Evolutionary conservation across 306 rosid species (phyloP).

Genomic region (Hippophae rhamnoides): DNA sequence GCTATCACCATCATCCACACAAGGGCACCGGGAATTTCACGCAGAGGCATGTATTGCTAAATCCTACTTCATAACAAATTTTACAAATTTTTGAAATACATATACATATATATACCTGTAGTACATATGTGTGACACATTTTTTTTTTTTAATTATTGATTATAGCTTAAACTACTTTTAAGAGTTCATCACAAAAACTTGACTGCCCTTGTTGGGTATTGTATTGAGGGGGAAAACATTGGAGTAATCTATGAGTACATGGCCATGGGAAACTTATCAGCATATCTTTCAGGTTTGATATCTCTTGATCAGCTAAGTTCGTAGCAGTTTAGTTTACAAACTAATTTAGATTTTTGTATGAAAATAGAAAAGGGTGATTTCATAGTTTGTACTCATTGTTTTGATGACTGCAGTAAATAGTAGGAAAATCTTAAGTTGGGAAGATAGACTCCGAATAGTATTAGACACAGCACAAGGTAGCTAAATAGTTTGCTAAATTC

Average conservation of each 20-base stretch:
- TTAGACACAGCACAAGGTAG: slow-evolving; percentile 42
- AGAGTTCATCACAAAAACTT: slow-evolving; percentile 32
- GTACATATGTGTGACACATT: background rate
- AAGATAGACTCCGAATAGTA: slow-evolving; percentile 36
- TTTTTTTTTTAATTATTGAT: background rate
- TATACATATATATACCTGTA: background rate
- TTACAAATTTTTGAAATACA: background rate
- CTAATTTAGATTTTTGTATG: background rate
- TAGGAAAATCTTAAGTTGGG: slow-evolving; percentile 30
- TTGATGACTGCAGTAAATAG: background rate
- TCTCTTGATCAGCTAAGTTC: background rate
- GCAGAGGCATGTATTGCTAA: slow-evolving; percentile 20
- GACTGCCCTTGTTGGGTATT: slow-evolving; percentile 20
- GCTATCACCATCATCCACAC: slow-evolving; percentile 19
- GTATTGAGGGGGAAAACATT: slow-evolving; percentile 11
- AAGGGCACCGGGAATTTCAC: slow-evolving; percentile 26
- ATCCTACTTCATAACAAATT: background rate
- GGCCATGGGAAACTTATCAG: slow-evolving; percentile 20
- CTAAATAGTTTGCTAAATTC: background rate
- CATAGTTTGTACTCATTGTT: background rate
- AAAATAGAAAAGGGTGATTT: background rate
- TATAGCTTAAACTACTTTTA: slow-evolving; percentile 22
- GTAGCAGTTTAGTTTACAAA: background rate
- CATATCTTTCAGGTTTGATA: slow-evolving; percentile 18
- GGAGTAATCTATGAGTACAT: slow-evolving; percentile 29